phyloP scores from a whole-genome alignment of 2,329 filamentous ascomycete genomes.

The Phialophora tarda region DNA sequence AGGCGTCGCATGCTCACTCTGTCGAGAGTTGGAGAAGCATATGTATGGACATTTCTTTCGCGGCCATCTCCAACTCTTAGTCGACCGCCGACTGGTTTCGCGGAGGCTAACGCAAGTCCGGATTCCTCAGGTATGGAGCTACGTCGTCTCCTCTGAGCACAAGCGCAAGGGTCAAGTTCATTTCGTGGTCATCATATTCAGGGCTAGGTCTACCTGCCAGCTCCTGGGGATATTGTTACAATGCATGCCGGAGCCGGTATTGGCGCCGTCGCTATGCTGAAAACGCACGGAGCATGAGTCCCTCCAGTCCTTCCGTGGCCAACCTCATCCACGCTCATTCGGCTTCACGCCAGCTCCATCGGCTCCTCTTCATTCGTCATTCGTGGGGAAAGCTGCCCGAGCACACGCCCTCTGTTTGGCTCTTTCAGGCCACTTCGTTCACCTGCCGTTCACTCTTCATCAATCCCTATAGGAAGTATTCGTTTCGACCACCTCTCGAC shows the following conservation, averaged over 20 bases:
- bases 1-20: neutral
- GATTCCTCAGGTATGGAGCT: neutral
- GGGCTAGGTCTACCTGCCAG: constrained; percentile 28
- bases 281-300: constrained; percentile 5
- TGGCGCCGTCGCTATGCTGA: constrained; percentile 30
- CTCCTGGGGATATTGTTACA: constrained; percentile 30
- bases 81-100: neutral
- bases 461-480: constrained; percentile 48
- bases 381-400: neutral
- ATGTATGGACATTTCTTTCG: neutral
- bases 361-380: constrained; percentile 2
- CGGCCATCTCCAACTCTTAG: constrained; percentile 14
- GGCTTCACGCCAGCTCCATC: neutral
- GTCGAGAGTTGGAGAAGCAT: constrained; percentile 7
- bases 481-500: constrained; percentile 53
- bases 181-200: constrained; percentile 18
- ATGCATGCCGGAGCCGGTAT: constrained; percentile 15
- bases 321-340: constrained; percentile 10
- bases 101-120: constrained; percentile 1
- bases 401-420: neutral
- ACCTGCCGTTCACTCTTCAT: constrained; percentile 4
- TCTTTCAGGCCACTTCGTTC: constrained; percentile 1
- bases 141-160: neutral
- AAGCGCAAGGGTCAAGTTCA: neutral
- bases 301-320: constrained; percentile 8